Base-by-base conservation (phyloP, 495 filamentous ascomycete species). In the Xylaria cubensis region DNA sequence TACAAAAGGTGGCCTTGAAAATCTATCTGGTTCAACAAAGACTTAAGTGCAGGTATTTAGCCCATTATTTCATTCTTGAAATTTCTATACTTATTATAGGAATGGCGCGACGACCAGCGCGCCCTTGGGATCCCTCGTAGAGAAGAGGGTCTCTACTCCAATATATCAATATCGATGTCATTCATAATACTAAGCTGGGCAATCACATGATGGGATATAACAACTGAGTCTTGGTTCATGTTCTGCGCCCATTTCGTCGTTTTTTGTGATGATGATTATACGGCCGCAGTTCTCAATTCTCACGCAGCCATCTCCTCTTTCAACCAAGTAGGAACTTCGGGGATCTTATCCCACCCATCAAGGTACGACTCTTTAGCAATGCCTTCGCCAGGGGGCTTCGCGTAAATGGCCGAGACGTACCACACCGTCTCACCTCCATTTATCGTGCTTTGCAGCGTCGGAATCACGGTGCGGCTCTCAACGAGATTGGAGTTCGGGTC, bases 401-500 rank as follows among this genome's bases (percentile, higher is more conserved):
- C 86, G 70, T 87, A 88, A 44, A 88, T 81, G 1, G 77, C 87
- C 24, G 82, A 79, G 7, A 88, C 74, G 69, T 85, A 88, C 85
- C 84, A 87, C 44, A 80, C 82, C 36, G 69, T 82, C 75, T 84
- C 79, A 36, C 85, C 87, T 69, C 74, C 77, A n/a, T 72, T 67
- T 29, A 88, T 77, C 42, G 79, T 86, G 51, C 83, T 79, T 80
- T 86, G 85, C 74, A 94, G 75, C 19, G 90, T 92, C 24, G 92
- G 93, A 67, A 94, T 84, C 51, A 92, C 83, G 0, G 91, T 92
- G 64, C 92, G 80, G 44, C 89, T 88, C 80, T 92, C 88, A 0
- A 94, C 86, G 50, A 94, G 79, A 76, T 94, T 94, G 46, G 90
- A 90, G 77, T 95, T 94, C 1, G 92, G 91, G 78, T 95, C 93